A percentile compares a stretch with the other conserved stretches of the same genome.
Conservation (phyloP, 768 basidiomycete species). For the Agaricus sinodeliciosus region DNA sequence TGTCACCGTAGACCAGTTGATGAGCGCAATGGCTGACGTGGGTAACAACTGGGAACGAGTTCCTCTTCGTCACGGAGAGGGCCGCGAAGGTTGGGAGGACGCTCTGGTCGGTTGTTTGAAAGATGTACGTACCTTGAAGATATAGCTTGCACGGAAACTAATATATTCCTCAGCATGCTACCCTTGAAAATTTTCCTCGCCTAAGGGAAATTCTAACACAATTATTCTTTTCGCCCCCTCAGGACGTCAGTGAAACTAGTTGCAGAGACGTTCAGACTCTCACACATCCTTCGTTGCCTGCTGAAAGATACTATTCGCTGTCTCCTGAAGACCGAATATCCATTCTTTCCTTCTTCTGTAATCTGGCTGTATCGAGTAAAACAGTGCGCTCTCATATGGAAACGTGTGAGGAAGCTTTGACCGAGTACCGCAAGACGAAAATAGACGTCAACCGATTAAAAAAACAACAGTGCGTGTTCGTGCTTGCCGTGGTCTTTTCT, state of each 20-base stretch:
- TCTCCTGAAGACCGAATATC: conserved; percentile 76
- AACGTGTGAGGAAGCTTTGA: conserved; percentile 80
- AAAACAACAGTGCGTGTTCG: conserved; percentile 71
- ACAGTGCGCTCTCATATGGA: conserved; percentile 87
- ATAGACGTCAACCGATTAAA: conserved; percentile 90
- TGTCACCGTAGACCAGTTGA: conserved; percentile 56
- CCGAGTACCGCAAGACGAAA: conserved; percentile 90
- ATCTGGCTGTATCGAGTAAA: conserved; percentile 86
- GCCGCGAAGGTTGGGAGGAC: conserved; percentile 87
- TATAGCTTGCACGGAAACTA: conserved; percentile 1
- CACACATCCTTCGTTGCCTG: conserved; percentile 42
- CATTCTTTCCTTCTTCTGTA: conserved; percentile 84
- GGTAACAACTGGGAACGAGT: conserved; percentile 87
- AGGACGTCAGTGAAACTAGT: conserved; percentile 34
- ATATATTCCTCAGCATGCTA: conserved; percentile 55
- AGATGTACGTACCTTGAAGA: conserved; percentile 55
- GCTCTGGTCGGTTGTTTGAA: conserved; percentile 83
- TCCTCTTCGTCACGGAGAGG: conserved; percentile 64
- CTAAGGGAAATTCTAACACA: conserved; percentile 65
- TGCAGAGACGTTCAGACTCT: conserved; percentile 38
- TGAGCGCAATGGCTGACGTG: conserved; percentile 65
- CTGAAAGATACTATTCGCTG: conserved; percentile 67
- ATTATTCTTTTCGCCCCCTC: conserved; percentile 65
- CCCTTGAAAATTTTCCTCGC: conserved; percentile 61
- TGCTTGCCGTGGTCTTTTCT: background rate